These are phyloP conservation scores for Rhizopus delemar DNA, from an alignment of 371 early-diverging fungal species.

Conservation along the genomic window DNA sequence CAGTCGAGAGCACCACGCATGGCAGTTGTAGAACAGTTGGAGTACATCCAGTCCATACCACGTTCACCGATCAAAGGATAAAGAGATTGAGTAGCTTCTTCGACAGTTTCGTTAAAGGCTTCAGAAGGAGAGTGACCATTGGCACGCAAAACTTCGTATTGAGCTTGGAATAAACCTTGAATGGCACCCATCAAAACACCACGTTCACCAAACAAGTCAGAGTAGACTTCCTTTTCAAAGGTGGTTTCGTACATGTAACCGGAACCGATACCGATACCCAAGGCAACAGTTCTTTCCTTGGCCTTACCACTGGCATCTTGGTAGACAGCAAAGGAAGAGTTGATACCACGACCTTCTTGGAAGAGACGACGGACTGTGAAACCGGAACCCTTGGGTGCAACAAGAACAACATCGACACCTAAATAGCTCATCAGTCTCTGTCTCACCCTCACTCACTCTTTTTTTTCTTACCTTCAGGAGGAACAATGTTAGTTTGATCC, in stretches of 20 bases:
- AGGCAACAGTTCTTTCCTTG: constrained; percentile 87
- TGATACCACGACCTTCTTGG: constrained; percentile 96
- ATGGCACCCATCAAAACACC: constrained; percentile 98
- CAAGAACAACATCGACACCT: constrained; percentile 94
- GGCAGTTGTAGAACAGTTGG: constrained; percentile 95
- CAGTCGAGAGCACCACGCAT: constrained; percentile 97
- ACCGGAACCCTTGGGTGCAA: constrained; percentile 96
- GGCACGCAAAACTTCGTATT: constrained; percentile 95
- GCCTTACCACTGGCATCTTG: constrained; percentile 94
- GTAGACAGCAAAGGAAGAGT: constrained; percentile 94
- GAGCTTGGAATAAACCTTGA: constrained; percentile 95
- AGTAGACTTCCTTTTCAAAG: constrained; percentile 95
- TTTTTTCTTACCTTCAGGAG: constrained; percentile 64
- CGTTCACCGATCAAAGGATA: constrained; percentile 95
- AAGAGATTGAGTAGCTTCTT: constrained; percentile 97
- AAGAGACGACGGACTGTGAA: constrained; percentile 95
- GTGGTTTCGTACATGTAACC: constrained; percentile 98
- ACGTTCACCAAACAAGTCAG: constrained; percentile 96
- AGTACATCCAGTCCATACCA: constrained; percentile 97
- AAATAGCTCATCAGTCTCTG: background rate
- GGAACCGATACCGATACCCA: constrained; percentile 94
- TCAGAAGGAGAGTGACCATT: constrained; percentile 95
- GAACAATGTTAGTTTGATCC: constrained; percentile 88
- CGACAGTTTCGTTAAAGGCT: constrained; percentile 98
- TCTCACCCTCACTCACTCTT: background rate